phyloP scores from a whole-genome alignment of 805 yeast genomes.

The Nakazawaea ernobii region DNA sequence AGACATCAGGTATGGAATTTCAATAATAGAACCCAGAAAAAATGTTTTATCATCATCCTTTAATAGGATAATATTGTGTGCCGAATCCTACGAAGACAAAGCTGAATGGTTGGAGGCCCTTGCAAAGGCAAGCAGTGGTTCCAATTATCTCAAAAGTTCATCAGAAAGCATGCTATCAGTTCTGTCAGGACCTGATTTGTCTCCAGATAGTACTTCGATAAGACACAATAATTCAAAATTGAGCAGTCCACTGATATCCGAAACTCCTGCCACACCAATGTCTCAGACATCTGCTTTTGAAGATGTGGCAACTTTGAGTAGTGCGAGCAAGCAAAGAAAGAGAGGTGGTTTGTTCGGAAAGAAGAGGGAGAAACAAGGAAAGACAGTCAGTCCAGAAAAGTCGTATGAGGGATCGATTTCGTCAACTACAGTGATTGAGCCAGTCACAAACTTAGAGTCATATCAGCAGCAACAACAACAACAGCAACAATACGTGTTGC shows the following conservation, averaged over 20 bases:
- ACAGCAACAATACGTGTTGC: neutral
- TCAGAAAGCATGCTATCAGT: neutral
- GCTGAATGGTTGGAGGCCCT: constrained; percentile 58
- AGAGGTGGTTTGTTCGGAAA: constrained; percentile 11
- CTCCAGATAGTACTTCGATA: neutral
- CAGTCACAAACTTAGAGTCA: constrained; percentile 7
- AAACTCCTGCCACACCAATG: constrained; percentile 6
- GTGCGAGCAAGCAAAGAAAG: constrained; percentile 7
- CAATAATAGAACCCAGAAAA: constrained; percentile 39
- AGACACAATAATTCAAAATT: constrained; percentile 1
- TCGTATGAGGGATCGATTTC: neutral
- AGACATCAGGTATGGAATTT: constrained; percentile 57
- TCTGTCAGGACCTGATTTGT: neutral
- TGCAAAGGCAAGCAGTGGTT: constrained; percentile 5
- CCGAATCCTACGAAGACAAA: constrained; percentile 73
- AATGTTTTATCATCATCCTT: constrained; percentile 26
- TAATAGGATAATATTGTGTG: constrained; percentile 48
- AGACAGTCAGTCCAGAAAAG: constrained; percentile 4
- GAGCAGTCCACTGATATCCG: constrained; percentile 3
- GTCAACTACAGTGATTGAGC: constrained; percentile 4
- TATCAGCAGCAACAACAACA: constrained; percentile 6
- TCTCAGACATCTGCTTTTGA: constrained; percentile 1
- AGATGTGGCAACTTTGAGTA: constrained; percentile 4
- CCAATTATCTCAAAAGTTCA: neutral
- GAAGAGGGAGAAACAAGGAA: constrained; percentile 2